Evolutionary conservation across 441 rosid species (phyloP).

Genomic region (Pelargonium cotyledonis): DNA sequence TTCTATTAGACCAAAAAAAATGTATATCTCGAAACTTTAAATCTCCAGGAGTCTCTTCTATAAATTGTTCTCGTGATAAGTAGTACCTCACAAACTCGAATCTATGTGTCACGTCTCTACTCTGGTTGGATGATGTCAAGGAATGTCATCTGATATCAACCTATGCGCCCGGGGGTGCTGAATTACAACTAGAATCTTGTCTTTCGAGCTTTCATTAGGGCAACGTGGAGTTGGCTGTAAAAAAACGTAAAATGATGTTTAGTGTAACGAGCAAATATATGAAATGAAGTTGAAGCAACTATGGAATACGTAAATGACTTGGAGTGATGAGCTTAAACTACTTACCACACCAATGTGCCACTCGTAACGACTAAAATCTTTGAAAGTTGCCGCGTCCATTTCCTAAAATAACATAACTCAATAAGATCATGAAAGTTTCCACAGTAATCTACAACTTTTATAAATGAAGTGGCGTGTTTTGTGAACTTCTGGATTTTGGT

Average conservation of each 20-base stretch:
- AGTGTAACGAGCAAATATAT: no score
- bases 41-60: background rate
- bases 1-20: background rate
- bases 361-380: constrained; percentile 49
- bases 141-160: constrained; percentile 11
- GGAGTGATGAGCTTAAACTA: background rate
- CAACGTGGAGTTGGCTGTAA: constrained; percentile 56
- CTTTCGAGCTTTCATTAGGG: constrained; percentile 34
- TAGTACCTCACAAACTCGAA: no score
- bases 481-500: background rate
- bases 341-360: constrained; percentile 95
- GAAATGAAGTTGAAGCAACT: background rate
- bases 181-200: constrained; percentile 59
- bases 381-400: constrained; percentile 74
- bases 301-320: no score
- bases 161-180: constrained; percentile 60
- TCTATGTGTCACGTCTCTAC: no score
- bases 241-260: background rate
- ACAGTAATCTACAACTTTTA: background rate
- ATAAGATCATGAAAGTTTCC: background rate
- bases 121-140: background rate
- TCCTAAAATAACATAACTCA: constrained; percentile 39
- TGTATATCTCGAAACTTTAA: background rate
- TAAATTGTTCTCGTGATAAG: constrained; percentile 6
- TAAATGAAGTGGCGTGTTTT: background rate